Evolutionary conservation across 192 early-diverging fungal species (phyloP).

Genomic region (Backusella parvicylindrica): DNA sequence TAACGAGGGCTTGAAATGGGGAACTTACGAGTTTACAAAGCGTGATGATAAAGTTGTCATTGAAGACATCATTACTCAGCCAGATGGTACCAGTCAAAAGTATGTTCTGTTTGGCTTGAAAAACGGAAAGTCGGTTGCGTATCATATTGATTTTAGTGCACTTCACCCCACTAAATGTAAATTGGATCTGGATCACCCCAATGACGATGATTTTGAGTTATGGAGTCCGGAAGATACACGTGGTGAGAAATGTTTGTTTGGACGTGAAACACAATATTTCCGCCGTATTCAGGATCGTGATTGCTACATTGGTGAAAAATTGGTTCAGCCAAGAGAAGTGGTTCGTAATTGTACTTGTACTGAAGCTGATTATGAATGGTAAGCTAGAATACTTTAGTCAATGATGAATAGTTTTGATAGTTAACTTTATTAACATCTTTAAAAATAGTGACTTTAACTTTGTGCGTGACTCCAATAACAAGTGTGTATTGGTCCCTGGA

Average conservation of each 20-base stretch:
- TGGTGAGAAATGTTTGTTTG: conserved; percentile 61
- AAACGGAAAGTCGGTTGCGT: conserved; percentile 35
- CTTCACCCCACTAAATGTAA: conserved; percentile 35
- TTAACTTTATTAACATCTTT: background rate
- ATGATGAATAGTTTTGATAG: background rate
- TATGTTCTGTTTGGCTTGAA: conserved; percentile 76
- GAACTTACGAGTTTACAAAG: conserved; percentile 41
- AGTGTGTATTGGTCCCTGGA: conserved; percentile 64
- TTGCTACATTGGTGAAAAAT: conserved; percentile 77
- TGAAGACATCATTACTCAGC: conserved; percentile 63
- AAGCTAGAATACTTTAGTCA: background rate
- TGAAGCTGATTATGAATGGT: conserved; percentile 82
- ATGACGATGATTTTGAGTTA: conserved; percentile 66
- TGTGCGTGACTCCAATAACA: conserved; percentile 54
- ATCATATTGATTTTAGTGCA: conserved; percentile 49
- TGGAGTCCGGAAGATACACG: conserved; percentile 56
- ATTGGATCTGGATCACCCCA: conserved; percentile 38
- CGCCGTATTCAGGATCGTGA: conserved; percentile 60
- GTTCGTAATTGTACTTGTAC: conserved; percentile 72
- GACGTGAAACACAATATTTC: conserved; percentile 63
- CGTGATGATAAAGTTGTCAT: conserved; percentile 49
- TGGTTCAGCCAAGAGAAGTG: conserved; percentile 52
- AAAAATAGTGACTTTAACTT: conserved; percentile 69
- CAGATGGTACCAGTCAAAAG: conserved; percentile 71
- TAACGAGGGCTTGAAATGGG: conserved; percentile 77